Conservation (phyloP, 2,329 filamentous ascomycete genomes). For the Teratosphaeria pseudoeucalypti region DNA sequence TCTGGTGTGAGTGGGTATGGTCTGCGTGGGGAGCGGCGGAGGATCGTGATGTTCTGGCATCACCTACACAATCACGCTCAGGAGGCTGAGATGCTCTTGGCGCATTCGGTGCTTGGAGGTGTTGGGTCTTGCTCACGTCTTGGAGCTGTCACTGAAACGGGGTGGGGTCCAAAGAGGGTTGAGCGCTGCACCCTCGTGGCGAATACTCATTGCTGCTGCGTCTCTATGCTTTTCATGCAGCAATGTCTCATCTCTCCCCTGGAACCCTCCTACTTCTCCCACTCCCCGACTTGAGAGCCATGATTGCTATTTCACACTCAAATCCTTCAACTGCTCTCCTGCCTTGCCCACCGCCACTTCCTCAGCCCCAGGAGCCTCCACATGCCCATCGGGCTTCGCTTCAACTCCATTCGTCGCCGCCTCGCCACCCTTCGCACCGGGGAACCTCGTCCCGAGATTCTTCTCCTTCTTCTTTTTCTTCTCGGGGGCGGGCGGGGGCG, state of each 20-base stretch:
- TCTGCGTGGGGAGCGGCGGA: too few species aligned
- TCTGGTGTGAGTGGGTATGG: too few species aligned
- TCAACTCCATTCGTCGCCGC: slow-evolving; percentile 24
- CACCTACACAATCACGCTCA: too few species aligned
- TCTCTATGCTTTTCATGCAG: background rate
- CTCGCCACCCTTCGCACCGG: slow-evolving; percentile 30
- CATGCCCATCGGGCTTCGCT: slow-evolving; percentile 33
- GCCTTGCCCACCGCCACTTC: background rate
- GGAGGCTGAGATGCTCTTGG: too few species aligned
- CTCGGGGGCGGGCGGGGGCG: slow-evolving; percentile 48
- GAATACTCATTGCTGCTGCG: too few species aligned
- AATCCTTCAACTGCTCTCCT: background rate
- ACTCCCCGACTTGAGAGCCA: background rate
- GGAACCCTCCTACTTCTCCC: background rate
- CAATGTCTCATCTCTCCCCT: background rate
- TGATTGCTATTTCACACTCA: background rate
- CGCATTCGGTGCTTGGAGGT: too few species aligned
- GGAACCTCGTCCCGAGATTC: slow-evolving; percentile 60
- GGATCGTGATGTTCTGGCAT: too few species aligned
- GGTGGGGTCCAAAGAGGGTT: too few species aligned
- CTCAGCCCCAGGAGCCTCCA: background rate
- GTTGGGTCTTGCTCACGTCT: too few species aligned
- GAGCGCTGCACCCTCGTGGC: too few species aligned
- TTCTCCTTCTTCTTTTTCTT: slow-evolving; percentile 64
- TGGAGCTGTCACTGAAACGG: too few species aligned